Evolutionary conservation across 1,284 basidiomycete species (phyloP), one percentile per base, ranked within the genome.

Genomic region (Cystobasidiaceae sp.): DNA sequence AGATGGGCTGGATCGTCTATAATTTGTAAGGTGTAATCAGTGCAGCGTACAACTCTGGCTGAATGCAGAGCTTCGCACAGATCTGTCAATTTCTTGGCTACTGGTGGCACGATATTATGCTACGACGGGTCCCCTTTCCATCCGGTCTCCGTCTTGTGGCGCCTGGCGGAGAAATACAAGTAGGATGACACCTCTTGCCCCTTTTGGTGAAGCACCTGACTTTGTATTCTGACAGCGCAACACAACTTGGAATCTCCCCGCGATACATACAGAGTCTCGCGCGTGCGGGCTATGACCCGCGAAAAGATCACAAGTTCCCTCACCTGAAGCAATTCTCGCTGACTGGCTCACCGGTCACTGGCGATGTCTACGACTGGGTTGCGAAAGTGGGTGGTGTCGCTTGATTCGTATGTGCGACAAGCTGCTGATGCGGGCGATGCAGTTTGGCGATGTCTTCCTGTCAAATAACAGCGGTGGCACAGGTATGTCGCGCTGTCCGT

Each of bases 101-200:
- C 70, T 28, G 75, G 75, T 7, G 69, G 69, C 21, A 72, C 72
- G 1, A 68, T 73, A 1, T 68, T 77, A 2, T 67, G 72, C 4
- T 77, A 75, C 68, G 75, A 77, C 63, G 75, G 75, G 8, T 70
- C 69, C 4, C 75, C 75, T 1, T 71, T 77, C 69, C 74, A 71
- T 57, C 75, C 75, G 13, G 69, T 71, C 28, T 68, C 72, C 1
- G 54, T 65, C 1, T 68, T 76, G 27, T 72, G 72, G 46, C 63
- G 66, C 17, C 45, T 76, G 9, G 71, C 73, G 30, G 71, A 72
- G 28, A 68, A 74, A 30, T 70, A 74, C 51, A 68, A 64, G 54
- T 56, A 19, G n/a, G 52, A 11, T 17, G 48, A n/a, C n/a, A n/a
- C n/a, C n/a, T n/a, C n/a, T n/a, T n/a, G n/a, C n/a, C n/a, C 28